A percentile compares a stretch with the other conserved stretches of the same genome.
These are phyloP conservation scores for Magnusiomyces suaveolens DNA, from an alignment of 1,139 yeast species.

Conservation along the genomic window DNA sequence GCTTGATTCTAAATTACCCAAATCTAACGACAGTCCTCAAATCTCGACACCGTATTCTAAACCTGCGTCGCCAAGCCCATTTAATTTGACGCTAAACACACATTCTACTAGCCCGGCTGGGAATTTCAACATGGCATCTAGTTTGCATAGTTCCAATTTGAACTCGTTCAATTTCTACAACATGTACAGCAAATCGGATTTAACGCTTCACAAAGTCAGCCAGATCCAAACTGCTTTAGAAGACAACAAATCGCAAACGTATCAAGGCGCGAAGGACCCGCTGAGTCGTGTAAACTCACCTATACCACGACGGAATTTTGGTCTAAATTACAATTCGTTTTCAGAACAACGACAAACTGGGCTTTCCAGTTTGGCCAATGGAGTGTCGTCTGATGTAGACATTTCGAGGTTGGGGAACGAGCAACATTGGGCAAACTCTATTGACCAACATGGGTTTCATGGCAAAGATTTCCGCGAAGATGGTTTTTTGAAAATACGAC, in stretches of 20 bases:
- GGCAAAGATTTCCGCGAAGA: not conserved
- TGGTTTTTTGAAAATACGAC: not conserved
- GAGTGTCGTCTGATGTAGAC: not conserved
- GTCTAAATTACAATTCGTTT: slow-evolving; percentile 6
- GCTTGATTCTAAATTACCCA: not conserved
- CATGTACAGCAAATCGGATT: slow-evolving; percentile 6
- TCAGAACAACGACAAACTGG: not conserved
- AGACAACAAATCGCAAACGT: slow-evolving; percentile 13
- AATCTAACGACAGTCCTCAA: not conserved
- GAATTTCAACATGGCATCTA: not conserved
- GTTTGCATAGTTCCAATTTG: not conserved
- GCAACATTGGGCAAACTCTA: not conserved
- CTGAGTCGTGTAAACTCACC: slow-evolving; percentile 1
- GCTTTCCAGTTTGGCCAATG: not conserved
- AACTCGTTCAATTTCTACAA: not conserved
- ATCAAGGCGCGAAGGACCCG: slow-evolving; percentile 10
- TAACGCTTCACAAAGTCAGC: slow-evolving; percentile 9
- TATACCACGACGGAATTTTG: slow-evolving; percentile 5
- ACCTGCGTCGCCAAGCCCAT: not conserved
- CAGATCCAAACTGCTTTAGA: slow-evolving; percentile 12
- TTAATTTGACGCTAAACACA: not conserved
- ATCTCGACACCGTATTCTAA: not conserved
- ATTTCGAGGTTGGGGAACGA: not conserved
- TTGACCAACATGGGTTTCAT: not conserved
- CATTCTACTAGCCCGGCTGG: not conserved